Base-by-base conservation (phyloP, 1,284 basidiomycete genomes). In the Tilletia caries region DNA sequence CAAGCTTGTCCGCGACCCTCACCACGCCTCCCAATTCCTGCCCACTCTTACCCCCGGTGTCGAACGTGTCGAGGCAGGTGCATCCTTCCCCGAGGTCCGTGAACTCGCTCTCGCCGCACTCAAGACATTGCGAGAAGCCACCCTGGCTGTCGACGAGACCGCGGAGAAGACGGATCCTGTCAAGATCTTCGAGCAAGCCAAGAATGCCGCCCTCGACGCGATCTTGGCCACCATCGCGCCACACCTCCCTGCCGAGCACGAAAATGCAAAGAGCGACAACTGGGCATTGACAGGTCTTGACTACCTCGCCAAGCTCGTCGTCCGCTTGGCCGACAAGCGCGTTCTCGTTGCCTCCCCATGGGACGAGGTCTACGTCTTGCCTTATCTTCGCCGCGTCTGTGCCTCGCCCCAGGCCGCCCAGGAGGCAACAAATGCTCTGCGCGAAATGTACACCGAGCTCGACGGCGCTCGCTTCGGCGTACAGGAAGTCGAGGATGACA, bases 1-100 rank as follows among this genome's bases (percentile, higher is more conserved):
- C 85, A 98, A 98, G 86, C 90, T 98, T 68, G 96, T 98, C 60
- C 91, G 95, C 70, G 90, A 96, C 80, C 92, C 92, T 3, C 90
- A 89, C 73, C 89, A 97, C 67, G 95, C 96, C 64, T 93, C 93
- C 12, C 88, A 88, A 64, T 95, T 98, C 85, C 88, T 97, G 37
- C 92, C 91, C 75, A 88, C 90, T 64, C 89, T 98, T 54, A 91
- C 95, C 3, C 91, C 93, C 48, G 93, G 94, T 75, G 94, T 98
- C 34, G 89, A 93, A 83, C 92, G 91, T 83, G 94, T 98, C 76
- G 92, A 92, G 23, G 90, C 89, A 72, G 89, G 91, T 25, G 95
- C 95, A 67, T 92, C 93, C 52, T 98, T 98, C 88, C 95, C 95
- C 71, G 95, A 98, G 86, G 91, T 91, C 6, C 78, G 81, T 48